Evolutionary conservation across 129 eudicot genomes (phyloP).

Genomic region (Apium graveolens): DNA sequence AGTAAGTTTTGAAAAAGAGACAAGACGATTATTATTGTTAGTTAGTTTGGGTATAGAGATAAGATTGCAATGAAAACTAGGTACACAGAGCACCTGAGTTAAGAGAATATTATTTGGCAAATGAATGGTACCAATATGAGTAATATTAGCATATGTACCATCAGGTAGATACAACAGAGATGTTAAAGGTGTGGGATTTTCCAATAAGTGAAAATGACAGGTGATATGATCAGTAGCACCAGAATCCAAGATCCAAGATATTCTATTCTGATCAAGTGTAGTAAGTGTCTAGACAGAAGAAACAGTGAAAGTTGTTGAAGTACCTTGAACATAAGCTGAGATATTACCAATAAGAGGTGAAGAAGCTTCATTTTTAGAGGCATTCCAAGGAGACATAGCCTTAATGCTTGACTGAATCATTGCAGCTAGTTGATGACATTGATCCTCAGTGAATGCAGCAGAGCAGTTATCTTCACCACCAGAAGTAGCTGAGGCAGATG

Average conservation of each 20-base stretch:
- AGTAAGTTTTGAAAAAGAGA: neutral
- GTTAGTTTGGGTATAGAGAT: neutral
- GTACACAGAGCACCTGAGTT: neutral
- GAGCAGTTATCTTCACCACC: neutral
- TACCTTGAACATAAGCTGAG: neutral
- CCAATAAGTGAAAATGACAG: neutral
- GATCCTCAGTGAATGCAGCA: neutral
- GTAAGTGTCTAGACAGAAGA: neutral
- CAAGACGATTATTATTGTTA: neutral
- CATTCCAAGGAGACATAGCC: neutral
- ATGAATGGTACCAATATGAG: neutral
- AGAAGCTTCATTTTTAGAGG: neutral
- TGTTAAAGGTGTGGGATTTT: neutral
- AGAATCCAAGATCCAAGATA: neutral
- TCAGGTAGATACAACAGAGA: neutral
- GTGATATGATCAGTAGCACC: neutral
- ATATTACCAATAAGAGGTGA: neutral
- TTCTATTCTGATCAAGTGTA: rapidly evolving
- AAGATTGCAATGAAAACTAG: neutral
- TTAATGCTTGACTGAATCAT: neutral
- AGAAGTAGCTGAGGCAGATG: no score
- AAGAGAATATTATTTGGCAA: neutral
- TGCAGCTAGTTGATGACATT: neutral
- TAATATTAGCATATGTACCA: neutral
- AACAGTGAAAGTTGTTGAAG: neutral